Conservation (phyloP, 2,329 filamentous ascomycete species). For the Colletotrichum sp. region DNA sequence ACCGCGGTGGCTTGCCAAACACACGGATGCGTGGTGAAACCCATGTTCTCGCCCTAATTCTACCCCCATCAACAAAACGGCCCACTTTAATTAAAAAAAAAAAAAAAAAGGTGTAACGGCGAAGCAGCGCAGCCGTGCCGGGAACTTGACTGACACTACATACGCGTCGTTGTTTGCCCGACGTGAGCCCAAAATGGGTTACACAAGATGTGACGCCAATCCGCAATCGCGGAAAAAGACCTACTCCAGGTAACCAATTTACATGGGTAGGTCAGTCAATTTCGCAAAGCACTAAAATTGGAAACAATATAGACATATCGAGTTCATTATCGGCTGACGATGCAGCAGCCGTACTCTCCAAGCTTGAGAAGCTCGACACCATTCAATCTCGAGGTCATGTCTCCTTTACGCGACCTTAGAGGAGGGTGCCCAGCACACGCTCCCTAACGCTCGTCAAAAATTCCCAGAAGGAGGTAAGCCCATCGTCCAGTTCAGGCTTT, state of each 20-base stretch:
- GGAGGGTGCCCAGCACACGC: background rate
- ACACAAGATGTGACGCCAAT: background rate
- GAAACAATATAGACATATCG: constrained; percentile 7
- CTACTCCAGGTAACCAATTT: background rate
- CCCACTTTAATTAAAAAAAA: too few species aligned
- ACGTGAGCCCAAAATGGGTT: background rate
- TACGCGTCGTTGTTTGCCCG: background rate
- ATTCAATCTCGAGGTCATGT: background rate
- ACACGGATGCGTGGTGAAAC: too few species aligned
- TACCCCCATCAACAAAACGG: too few species aligned
- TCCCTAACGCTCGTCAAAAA: constrained; percentile 22
- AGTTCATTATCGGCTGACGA: background rate
- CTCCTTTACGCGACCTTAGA: background rate
- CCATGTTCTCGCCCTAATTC: too few species aligned
- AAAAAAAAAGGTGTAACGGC: background rate
- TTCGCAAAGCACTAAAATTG: background rate
- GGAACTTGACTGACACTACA: background rate
- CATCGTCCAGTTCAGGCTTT: constrained; percentile 24
- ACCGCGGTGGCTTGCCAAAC: too few species aligned
- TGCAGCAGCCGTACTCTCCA: background rate
- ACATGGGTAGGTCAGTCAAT: background rate
- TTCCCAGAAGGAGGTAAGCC: constrained; percentile 31
- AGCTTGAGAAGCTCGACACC: background rate
- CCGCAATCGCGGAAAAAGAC: background rate
- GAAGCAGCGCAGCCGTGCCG: background rate